Evolutionary conservation across 164 flowering plant genomes (phyloP).

Genomic region (Aristolochia fimbriata): DNA sequence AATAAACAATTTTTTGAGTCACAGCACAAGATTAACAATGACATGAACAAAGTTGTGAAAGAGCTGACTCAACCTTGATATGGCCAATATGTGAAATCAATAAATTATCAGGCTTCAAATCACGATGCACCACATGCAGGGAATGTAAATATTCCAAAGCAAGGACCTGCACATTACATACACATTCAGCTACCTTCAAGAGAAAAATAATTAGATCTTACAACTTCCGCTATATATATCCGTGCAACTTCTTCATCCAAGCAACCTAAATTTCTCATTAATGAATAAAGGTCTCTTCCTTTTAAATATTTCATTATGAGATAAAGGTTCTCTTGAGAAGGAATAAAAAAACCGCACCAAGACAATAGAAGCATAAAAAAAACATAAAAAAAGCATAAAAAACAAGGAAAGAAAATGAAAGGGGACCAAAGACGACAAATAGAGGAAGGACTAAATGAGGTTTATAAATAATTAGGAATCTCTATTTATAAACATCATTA

Average conservation of each 20-base stretch:
- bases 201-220: slow-evolving; percentile 30
- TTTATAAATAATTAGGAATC: too few species aligned
- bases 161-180: slow-evolving; percentile 55
- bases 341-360: slow-evolving; percentile 97
- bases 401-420: too few species aligned
- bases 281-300: slow-evolving; percentile 96
- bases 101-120: slow-evolving; percentile 95
- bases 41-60: neutral
- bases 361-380: too few species aligned
- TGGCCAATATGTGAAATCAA: slow-evolving; percentile 99
- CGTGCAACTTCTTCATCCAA: slow-evolving; percentile 96
- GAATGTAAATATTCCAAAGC: slow-evolving; percentile 97
- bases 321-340: slow-evolving; percentile 87
- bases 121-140: slow-evolving; percentile 90
- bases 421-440: too few species aligned
- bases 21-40: too few species aligned
- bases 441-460: too few species aligned
- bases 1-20: too few species aligned
- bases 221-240: slow-evolving; percentile 95
- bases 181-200: neutral
- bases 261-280: slow-evolving; percentile 95
- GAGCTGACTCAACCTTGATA: slow-evolving; percentile 53
- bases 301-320: slow-evolving; percentile 99
- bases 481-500: too few species aligned
- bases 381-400: too few species aligned